Conservation (phyloP, 1,284 basidiomycete genomes). For the Cutaneotrichosporon spelunceum region DNA sequence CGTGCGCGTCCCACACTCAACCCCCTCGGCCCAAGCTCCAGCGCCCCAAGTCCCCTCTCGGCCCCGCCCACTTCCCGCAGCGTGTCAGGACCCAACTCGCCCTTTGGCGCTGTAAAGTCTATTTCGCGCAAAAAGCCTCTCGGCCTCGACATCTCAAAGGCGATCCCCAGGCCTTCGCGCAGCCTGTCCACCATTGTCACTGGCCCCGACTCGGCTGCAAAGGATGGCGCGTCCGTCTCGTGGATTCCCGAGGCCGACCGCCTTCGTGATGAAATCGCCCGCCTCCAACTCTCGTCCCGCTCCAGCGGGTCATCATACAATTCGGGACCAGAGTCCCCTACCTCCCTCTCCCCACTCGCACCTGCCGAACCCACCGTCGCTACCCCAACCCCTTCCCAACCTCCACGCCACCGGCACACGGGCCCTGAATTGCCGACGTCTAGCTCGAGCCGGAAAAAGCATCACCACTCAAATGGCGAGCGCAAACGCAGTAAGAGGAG, state of each 20-base stretch:
- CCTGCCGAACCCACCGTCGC: not conserved
- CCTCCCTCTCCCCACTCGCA: slow-evolving; percentile 23
- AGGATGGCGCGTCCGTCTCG: slow-evolving; percentile 22
- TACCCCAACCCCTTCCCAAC: slow-evolving; percentile 13
- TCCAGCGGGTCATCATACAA: slow-evolving; percentile 47
- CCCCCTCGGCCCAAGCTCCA: not conserved
- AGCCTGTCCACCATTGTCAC: slow-evolving; percentile 14
- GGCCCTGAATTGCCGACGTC: slow-evolving; percentile 13
- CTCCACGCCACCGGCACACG: slow-evolving; percentile 18
- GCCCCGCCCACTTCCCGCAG: slow-evolving; percentile 5
- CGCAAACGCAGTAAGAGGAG: slow-evolving; percentile 31
- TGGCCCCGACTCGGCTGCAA: slow-evolving; percentile 21
- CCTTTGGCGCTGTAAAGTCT: slow-evolving; percentile 31
- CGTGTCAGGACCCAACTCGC: not conserved
- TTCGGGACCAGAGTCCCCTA: slow-evolving; percentile 23
- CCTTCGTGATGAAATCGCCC: slow-evolving; percentile 46
- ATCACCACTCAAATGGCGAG: slow-evolving; percentile 28
- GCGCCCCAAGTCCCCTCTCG: not conserved
- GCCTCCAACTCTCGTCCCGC: slow-evolving; percentile 62
- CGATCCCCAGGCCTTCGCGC: slow-evolving; percentile 35
- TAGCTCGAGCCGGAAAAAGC: slow-evolving; percentile 25
- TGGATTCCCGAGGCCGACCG: slow-evolving; percentile 54
- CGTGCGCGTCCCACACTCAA: slow-evolving; percentile 3
- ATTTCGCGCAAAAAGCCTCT: slow-evolving; percentile 49
- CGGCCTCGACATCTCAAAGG: slow-evolving; percentile 46